Base-by-base conservation (phyloP, 2,329 filamentous ascomycete species). In the Alternaria panax region DNA sequence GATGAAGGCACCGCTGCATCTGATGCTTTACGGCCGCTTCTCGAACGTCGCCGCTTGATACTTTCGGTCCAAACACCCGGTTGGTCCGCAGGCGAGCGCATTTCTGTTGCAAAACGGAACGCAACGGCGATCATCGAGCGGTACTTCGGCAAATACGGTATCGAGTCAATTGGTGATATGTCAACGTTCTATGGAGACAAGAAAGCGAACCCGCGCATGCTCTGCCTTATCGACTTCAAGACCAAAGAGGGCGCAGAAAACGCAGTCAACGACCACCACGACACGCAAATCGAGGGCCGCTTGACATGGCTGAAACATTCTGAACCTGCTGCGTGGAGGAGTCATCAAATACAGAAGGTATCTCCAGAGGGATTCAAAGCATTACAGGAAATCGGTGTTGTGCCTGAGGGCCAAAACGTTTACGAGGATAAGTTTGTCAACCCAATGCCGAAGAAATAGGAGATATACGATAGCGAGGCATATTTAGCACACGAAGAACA, bases 171-270 rank as follows among this genome's bases (percentile, higher is more conserved):
- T 6, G 51, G 71, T 12, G 22, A 11, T 0, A 7, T 68, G 2
- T n/a, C 43, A 14, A 51, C 53, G 2, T 65, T 63, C 45, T 60
- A 48, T 18, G 64, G 62, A 2, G 53, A 62, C 3, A 54, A 34
- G 9, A 59, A 59, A 18, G 9, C 20, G 11, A n/a, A 48, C 2
- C 61, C 62, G 12, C 63, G 60, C n/a, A 42, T 68, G 40, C 36
- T 72, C 9, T 62, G 63, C 51, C 48, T 54, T 24, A 52, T 72
- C 7, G 71, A 74, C 32, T 72, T 74, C 32, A 42, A 28, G n/a
- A 68, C 71, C 4, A 72, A 66, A 30, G 56, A 67, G 11, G 69
- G 65, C 30, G 69, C 68, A 2, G 64, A 70, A 1, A 50, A 59
- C 8, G 71, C 68, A 28, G 51, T 64, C 2, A 30, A 52, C 7